phyloP scores from a whole-genome alignment of 768 basidiomycete genomes.

The Podaxis pistillaris region DNA sequence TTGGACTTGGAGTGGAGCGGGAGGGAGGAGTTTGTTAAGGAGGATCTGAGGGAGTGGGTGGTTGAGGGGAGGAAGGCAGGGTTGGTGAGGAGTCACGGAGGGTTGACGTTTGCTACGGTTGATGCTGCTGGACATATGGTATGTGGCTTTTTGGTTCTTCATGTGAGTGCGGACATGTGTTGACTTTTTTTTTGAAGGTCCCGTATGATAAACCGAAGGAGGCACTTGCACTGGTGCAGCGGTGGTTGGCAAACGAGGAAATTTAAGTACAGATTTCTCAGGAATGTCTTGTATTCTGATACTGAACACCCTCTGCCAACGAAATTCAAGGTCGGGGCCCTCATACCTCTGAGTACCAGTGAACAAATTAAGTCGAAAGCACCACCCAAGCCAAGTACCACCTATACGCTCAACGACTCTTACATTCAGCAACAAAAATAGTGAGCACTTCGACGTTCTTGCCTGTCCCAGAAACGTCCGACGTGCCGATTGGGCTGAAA shows the following conservation, averaged over 20 bases:
- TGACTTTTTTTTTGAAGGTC: slow-evolving; percentile 30
- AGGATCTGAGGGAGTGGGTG: slow-evolving; percentile 56
- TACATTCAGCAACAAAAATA: background rate
- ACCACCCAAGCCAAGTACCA: background rate
- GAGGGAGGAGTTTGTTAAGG: slow-evolving; percentile 36
- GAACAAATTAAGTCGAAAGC: background rate
- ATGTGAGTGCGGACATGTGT: too few relatives aligned
- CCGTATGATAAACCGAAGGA: slow-evolving; percentile 64
- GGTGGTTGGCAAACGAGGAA: slow-evolving; percentile 39
- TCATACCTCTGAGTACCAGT: too few relatives aligned
- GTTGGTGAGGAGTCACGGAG: slow-evolving; percentile 37
- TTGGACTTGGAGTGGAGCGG: slow-evolving; percentile 72
- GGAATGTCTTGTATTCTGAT: background rate
- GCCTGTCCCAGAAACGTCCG: slow-evolving; percentile 49
- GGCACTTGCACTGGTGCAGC: slow-evolving; percentile 44
- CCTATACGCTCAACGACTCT: background rate
- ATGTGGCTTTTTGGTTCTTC: slow-evolving; percentile 20
- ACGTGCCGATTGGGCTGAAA: slow-evolving; percentile 32
- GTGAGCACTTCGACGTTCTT: slow-evolving; percentile 35
- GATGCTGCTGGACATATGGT: slow-evolving; percentile 74
- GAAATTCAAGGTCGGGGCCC: background rate
- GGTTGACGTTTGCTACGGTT: slow-evolving; percentile 64
- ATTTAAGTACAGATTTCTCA: slow-evolving; percentile 3
- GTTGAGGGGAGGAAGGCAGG: slow-evolving; percentile 46
- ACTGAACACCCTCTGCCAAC: background rate